Evolutionary conservation across 352 stramenopile genomes (phyloP).

Genomic region (Saprolegnia parasitica): DNA sequence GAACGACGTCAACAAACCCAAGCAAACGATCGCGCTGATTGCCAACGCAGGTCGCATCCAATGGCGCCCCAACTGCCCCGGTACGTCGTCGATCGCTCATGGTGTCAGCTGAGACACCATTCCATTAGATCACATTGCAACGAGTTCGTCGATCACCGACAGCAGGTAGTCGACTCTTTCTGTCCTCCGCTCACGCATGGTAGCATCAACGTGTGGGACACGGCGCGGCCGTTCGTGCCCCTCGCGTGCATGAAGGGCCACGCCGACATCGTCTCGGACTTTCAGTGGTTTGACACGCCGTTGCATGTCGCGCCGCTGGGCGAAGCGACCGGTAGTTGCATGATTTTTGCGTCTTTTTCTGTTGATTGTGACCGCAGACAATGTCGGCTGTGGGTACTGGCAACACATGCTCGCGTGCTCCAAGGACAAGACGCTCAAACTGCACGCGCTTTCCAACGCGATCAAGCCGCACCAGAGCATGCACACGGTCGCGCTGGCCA

Average conservation of each 20-base stretch:
- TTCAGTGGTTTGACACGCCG: conserved; percentile 81
- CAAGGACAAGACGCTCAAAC: conserved; percentile 81
- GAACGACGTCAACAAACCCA: conserved; percentile 58
- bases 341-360: background rate
- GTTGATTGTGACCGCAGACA: conserved; percentile 34
- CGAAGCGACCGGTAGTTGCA: background rate
- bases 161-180: conserved; percentile 35
- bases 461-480: conserved; percentile 80
- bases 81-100: conserved; percentile 3
- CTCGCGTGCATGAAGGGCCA: conserved; percentile 83
- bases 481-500: conserved; percentile 57
- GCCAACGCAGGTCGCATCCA: conserved; percentile 74
- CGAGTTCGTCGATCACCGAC: conserved; percentile 77
- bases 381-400: conserved; percentile 75
- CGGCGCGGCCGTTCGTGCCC: conserved; percentile 76
- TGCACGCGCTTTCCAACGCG: conserved; percentile 77
- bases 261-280: conserved; percentile 72
- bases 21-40: conserved; percentile 84
- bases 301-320: conserved; percentile 20
- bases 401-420: conserved; percentile 86
- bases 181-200: background rate
- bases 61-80: conserved; percentile 65
- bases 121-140: conserved; percentile 66
- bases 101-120: no score
- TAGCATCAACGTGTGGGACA: conserved; percentile 85